Conservation (phyloP, 176 grass and related monocot genomes). For the Luzula sylvatica region DNA sequence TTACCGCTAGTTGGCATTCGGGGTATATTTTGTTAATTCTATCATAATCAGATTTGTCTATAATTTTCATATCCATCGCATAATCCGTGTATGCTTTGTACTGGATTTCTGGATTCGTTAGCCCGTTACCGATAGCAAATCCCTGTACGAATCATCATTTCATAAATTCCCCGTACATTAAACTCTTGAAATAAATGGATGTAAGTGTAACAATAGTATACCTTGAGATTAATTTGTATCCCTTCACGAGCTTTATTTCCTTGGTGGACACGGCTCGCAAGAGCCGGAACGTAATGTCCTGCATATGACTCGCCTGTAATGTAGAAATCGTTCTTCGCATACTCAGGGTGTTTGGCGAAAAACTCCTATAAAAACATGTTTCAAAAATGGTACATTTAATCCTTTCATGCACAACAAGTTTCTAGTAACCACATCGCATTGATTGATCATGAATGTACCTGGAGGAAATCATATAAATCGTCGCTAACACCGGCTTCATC, state of each 20-base stretch:
- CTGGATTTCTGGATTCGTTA: slow-evolving; percentile 89
- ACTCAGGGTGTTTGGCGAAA: slow-evolving; percentile 76
- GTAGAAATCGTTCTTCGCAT: slow-evolving; percentile 62
- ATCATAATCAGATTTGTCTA: slow-evolving; percentile 62
- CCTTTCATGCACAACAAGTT: no score
- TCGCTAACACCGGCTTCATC: slow-evolving; percentile 58
- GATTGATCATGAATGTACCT: slow-evolving; percentile 38
- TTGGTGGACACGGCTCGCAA: slow-evolving; percentile 70
- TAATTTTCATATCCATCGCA: slow-evolving; percentile 75
- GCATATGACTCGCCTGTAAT: slow-evolving; percentile 98
- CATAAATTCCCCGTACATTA: no score
- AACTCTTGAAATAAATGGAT: neutral
- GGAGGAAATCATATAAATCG: slow-evolving; percentile 77
- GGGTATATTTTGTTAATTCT: slow-evolving; percentile 83
- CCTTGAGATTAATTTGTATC: slow-evolving; percentile 90
- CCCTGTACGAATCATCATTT: slow-evolving; percentile 55
- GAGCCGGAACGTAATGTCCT: slow-evolving; percentile 95
- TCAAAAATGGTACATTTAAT: no score
- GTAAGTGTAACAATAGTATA: neutral
- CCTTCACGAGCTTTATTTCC: slow-evolving; percentile 86
- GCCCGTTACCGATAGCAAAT: slow-evolving; percentile 88
- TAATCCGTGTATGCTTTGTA: slow-evolving; percentile 98
- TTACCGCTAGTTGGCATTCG: slow-evolving; percentile 66
- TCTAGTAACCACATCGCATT: no score
- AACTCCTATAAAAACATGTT: slow-evolving; percentile 44